Evolutionary conservation across 768 basidiomycete species (phyloP), one percentile per base, ranked within the genome.

Genomic region (Tephrocybe sp.): DNA sequence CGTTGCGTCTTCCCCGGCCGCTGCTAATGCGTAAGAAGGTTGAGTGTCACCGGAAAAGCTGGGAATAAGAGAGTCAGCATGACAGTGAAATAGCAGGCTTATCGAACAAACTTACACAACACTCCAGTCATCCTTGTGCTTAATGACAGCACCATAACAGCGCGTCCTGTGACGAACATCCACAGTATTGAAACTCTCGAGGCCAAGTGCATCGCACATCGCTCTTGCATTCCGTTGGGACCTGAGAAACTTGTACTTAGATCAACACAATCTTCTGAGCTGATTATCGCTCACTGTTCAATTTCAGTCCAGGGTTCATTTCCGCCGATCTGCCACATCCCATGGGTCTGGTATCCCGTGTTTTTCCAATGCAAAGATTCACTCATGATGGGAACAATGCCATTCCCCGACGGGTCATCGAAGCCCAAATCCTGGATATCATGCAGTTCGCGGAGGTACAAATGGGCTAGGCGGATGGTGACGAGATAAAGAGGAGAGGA

Each of bases 31-130:
- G 10, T 85, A 71, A 8, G 85, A 80, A 0, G 96, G 94, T 62
- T 79, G 75, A 1, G 95, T 98, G 65, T 98, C 96, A 5, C 86
- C 95, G 3, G 96, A 98, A 62, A 89, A 98, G 17, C 94, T 96
- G 32, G 34, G 39, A n/a, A 20, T 30, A 40, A 20, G 32, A 48
- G 43, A 39, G 47, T 32, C 30, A 36, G 12, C 4, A 41, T 31
- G 33, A 26, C 2, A n/a, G 44, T 59, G 72, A 68, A 68, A 70
- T 26, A n/a, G n/a, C n/a, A n/a, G 72, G 75, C 73, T 70, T 75
- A 2, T 70, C 66, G 31, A 62, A 63, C 30, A 6, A 12, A 75
- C 86, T 52, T 62, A 92, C 89, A 78, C 82, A 16, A 90, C 70
- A 60, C 85, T 86, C 89, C 89, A 92, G 3, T 83, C 89, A 43